Evolutionary conservation across 179 eudicot species (phyloP).

Genomic region (Amaranthus tricolor): DNA sequence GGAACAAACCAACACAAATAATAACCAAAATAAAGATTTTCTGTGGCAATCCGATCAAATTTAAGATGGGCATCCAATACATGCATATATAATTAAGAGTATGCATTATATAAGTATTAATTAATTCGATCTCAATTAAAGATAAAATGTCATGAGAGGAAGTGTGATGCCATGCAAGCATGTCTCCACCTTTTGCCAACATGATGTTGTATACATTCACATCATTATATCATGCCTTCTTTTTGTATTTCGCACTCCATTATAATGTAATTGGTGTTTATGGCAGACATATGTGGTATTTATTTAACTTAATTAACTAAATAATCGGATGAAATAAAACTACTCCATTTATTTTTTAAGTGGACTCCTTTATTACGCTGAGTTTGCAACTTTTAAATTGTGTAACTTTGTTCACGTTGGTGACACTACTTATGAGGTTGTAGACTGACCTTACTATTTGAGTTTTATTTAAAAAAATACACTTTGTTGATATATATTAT

Average conservation of each 20-base stretch:
- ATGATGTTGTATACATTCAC: constrained; percentile 10
- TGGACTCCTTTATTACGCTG: too few relatives aligned
- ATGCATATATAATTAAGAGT: background rate
- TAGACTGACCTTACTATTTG: too few relatives aligned
- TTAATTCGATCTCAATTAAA: too few relatives aligned
- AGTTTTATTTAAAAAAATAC: too few relatives aligned
- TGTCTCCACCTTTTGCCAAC: constrained; percentile 23
- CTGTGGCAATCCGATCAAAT: background rate
- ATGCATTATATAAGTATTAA: background rate
- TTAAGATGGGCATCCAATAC: background rate
- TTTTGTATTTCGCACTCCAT: background rate
- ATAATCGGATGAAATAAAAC: too few relatives aligned
- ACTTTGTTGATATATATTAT: too few relatives aligned
- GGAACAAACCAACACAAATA: too few relatives aligned
- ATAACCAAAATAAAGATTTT: too few relatives aligned
- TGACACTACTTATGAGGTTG: too few relatives aligned
- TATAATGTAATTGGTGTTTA: background rate
- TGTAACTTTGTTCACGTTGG: too few relatives aligned
- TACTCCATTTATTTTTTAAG: too few relatives aligned
- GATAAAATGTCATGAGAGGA: constrained; percentile 11
- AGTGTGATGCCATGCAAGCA: constrained; percentile 22
- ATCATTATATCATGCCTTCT: background rate
- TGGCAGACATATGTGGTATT: background rate
- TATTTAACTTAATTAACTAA: background rate
- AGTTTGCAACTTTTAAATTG: too few relatives aligned